Evolutionary conservation across 495 filamentous ascomycete genomes (phyloP), one percentile per base, ranked within the genome.

Genomic region (Alectoria sarmentosa): DNA sequence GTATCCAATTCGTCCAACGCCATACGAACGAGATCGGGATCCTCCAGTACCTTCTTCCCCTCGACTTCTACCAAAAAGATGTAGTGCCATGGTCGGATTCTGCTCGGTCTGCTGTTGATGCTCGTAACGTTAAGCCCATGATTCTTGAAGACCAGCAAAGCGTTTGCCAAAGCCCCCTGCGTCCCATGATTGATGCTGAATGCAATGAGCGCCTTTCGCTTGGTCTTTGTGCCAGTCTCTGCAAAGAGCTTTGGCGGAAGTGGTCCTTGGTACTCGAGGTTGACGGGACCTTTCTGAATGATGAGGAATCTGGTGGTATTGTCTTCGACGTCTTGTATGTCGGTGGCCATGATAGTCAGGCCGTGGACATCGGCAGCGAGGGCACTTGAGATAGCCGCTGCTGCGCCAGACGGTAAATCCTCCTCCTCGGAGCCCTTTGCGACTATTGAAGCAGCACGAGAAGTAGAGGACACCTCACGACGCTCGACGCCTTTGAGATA

Each of bases 31-130:
- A 75, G 73, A 36, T 81, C 80, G 34, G 76, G 73, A 34, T 78
- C 78, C 56, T 82, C 83, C 48, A 79, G 73, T 41, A 72, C 65
- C 48, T 71, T 70, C 66, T 77, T 77, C 8, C 87, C 86, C 72
- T 89, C 82, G 72, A 96, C 91, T 78, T 98, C 94, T 28, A 96
- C 87, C 74, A 98, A 88, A 76, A 98, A 97, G 34, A 96, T 82
- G 76, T 98, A 98, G 71, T 93, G 86, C 88, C 96, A 98, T 37
- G 88, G 83, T 61, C 76, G 75, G 52, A 82, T 77, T 66, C 89
- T 79, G 69, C 88, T 93, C 19, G 94, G 94, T 67, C 95, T 76
- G 64, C 89, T 89, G 66, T 88, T 91, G 73, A 97, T 96, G 73
- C 88, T 92, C 19, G 93, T 96, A 42, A 98, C 77, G 72, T 97